phyloP scores from a whole-genome alignment of 495 filamentous ascomycete genomes.

The Aspergillus affinis region DNA sequence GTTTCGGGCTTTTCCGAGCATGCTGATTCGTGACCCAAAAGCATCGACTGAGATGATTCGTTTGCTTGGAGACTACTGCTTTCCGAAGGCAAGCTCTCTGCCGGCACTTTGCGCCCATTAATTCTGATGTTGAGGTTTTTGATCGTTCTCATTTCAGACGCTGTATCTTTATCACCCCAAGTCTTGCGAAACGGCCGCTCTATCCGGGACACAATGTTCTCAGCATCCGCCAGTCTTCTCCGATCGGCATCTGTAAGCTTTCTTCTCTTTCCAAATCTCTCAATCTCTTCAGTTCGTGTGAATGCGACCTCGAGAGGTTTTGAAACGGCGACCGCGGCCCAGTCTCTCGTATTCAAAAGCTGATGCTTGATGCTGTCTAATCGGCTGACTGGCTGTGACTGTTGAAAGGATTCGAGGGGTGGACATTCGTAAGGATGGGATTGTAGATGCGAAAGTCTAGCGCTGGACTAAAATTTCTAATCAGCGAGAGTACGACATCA shows the following conservation, averaged over 20 bases:
- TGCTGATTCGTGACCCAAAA: constrained; percentile 27
- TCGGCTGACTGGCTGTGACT: constrained; percentile 6
- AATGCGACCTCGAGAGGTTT: constrained; percentile 38
- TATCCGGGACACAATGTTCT: not conserved
- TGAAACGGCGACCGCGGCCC: constrained; percentile 34
- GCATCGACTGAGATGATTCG: constrained; percentile 38
- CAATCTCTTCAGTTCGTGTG: constrained; percentile 26
- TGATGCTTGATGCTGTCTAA: constrained; percentile 31
- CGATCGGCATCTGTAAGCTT: constrained; percentile 36
- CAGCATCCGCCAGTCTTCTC: constrained; percentile 23
- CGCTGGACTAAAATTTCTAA: not conserved
- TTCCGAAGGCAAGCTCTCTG: constrained; percentile 1
- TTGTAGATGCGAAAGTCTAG: not conserved
- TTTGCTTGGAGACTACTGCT: constrained; percentile 4
- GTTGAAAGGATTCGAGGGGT: not conserved
- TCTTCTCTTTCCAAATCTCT: constrained; percentile 39
- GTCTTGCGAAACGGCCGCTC: constrained; percentile 1
- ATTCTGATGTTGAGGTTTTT: constrained; percentile 29
- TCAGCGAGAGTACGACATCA: not conserved
- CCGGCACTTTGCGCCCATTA: constrained; percentile 21
- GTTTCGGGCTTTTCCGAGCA: not conserved
- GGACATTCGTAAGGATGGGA: not conserved
- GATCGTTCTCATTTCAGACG: constrained; percentile 13
- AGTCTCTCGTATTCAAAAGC: constrained; percentile 36
- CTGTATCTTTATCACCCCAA: not conserved